These are phyloP conservation scores for Prunus armeniaca DNA, from an alignment of 306 rosid genomes.

Conservation along the genomic window DNA sequence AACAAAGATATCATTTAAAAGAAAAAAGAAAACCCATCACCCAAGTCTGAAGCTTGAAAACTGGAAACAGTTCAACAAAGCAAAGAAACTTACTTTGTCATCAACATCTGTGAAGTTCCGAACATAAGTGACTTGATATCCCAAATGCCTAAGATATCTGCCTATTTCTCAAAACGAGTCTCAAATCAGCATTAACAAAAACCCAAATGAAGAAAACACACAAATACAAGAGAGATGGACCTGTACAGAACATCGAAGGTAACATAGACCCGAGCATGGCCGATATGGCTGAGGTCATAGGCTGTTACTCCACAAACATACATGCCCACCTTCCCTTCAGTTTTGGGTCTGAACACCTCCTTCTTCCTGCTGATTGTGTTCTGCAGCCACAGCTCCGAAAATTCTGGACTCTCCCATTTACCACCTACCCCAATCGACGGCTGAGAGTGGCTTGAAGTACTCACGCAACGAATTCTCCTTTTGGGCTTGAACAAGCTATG, in stretches of 20 bases:
- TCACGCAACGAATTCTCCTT: constrained; percentile 25
- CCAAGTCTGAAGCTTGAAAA: not conserved
- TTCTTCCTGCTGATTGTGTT: constrained; percentile 77
- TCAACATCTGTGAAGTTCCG: constrained; percentile 98
- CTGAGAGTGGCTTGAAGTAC: constrained; percentile 39
- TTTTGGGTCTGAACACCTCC: constrained; percentile 67
- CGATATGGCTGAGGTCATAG: constrained; percentile 93
- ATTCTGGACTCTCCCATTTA: constrained; percentile 5
- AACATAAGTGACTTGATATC: constrained; percentile 71
- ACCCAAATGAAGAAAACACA: not conserved
- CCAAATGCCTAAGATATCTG: constrained; percentile 96
- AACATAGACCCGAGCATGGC: constrained; percentile 95
- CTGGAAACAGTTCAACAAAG: not conserved
- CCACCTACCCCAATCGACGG: constrained; percentile 24
- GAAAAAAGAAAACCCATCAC: constrained; percentile 13
- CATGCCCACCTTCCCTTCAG: constrained; percentile 80
- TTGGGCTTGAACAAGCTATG: constrained; percentile 25
- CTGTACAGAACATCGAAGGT: constrained; percentile 91
- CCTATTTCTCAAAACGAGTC: constrained; percentile 36
- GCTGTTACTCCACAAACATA: constrained; percentile 97
- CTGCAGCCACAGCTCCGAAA: constrained; percentile 66
- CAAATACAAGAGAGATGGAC: constrained; percentile 28
- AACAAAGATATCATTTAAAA: not conserved
- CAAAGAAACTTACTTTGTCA: constrained; percentile 69
- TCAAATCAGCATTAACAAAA: constrained; percentile 1